Evolutionary conservation across 2,329 filamentous ascomycete genomes (phyloP), one percentile per base, ranked within the genome.

Genomic region (Aspergillus sp.): DNA sequence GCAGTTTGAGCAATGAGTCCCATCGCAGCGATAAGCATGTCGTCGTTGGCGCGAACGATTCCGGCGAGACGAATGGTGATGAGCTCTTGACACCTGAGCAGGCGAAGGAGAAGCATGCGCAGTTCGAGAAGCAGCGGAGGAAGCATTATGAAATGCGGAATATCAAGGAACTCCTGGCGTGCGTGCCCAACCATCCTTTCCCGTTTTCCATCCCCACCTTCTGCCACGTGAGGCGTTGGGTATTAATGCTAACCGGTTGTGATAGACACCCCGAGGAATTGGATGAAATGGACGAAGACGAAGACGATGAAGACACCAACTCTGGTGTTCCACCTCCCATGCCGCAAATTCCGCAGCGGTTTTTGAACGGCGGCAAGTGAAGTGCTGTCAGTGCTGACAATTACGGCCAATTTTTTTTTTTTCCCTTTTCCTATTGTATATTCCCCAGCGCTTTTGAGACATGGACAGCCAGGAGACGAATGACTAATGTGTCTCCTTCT

Each of bases 101-200:
- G 74, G 93, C 96, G 73, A 82, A 81, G 61, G 91, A 95, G 79
- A 97, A 98, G 81, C 95, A 99, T 76, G 86, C 84, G 71, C 87
- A 90, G 72, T 99, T 99, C 74, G 93, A 97, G 79, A 83, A 90
- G 78, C 83, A 91, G 81, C 86, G 95, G 70, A 97, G 95, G 87
- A 93, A 88, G 80, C 95, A 99, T 77, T 99, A 99, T 77, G 95
- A 99, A 82, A 99, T 99, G 95, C 91, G 86, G 78, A 90, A 95
- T 70, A 92, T 97, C 58, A 96, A 95, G 69, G 85, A 88, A 69
- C 78, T 98, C 53, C 84, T 99, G 64, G 93, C 91, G 87, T 88
- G 75, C 64, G 81, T 77, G 39, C 25, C 40, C 14, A 53, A 31
- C 35, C 35, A 37, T 37, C 12, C 12, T 37, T n/a, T n/a, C 35